A percentile compares a stretch with the other conserved stretches of the same genome.
Evolutionary conservation across 208 protist species (phyloP).

Genomic region (Strigomonas galati): DNA sequence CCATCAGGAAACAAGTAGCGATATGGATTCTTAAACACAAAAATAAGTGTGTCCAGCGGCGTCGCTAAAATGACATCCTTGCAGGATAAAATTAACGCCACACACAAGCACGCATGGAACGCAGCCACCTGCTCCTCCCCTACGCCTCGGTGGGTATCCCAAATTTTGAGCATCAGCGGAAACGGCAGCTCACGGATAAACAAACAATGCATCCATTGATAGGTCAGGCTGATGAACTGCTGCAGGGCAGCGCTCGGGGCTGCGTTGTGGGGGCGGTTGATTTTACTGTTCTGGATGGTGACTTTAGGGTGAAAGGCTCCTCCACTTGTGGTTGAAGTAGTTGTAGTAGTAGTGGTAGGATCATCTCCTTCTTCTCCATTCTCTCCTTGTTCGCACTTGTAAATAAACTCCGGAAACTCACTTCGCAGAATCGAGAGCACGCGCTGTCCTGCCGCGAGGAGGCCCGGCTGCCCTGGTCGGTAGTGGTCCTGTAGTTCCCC

Average conservation of each 20-base stretch:
- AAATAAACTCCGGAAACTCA: constrained; percentile 2
- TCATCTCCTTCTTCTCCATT: not conserved
- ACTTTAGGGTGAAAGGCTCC: no score
- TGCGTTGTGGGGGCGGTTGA: constrained; percentile 16
- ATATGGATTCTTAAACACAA: constrained; percentile 36
- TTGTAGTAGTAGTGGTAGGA: no score
- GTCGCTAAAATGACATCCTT: constrained; percentile 17
- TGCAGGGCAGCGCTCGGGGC: constrained; percentile 26
- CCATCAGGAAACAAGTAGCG: constrained; percentile 8
- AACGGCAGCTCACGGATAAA: constrained; percentile 87
- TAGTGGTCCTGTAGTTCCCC: constrained; percentile 90
- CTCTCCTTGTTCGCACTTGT: not conserved
- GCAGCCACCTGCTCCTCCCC: constrained; percentile 40
- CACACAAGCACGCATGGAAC: constrained; percentile 90
- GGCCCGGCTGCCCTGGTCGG: constrained; percentile 83
- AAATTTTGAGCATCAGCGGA: constrained; percentile 71
- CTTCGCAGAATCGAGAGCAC: constrained; percentile 48
- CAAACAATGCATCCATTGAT: constrained; percentile 92
- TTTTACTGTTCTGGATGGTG: no score
- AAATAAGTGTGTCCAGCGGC: constrained; percentile 32
- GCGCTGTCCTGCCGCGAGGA: constrained; percentile 54
- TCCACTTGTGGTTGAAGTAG: no score
- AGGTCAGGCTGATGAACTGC: constrained; percentile 76
- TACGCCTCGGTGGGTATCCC: constrained; percentile 88
- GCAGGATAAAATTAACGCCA: constrained; percentile 55